A percentile compares a stretch with the other conserved stretches of the same genome.
These are phyloP conservation scores for Lasiosphaeria hispida DNA, from an alignment of 495 filamentous ascomycete genomes.

Conservation along the genomic window DNA sequence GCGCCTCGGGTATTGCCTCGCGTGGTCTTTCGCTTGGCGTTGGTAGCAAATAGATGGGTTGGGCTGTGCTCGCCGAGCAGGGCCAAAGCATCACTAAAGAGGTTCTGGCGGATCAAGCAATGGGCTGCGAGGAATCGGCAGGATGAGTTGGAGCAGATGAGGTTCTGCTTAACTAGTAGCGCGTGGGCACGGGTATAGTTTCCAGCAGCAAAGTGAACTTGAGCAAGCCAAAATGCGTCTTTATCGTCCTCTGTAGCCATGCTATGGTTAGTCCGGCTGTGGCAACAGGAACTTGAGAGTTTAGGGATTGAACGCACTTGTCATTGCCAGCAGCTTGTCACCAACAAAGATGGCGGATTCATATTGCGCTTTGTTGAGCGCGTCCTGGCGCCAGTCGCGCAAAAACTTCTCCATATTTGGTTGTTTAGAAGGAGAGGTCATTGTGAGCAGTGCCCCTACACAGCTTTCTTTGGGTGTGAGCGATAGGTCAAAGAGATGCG, in stretches of 20 bases:
- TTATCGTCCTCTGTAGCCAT: conserved; percentile 68
- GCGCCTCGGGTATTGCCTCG: conserved; percentile 44
- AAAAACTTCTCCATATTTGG: conserved; percentile 82
- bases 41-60: conserved; percentile 69
- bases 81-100: conserved; percentile 81
- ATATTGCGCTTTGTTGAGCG: conserved; percentile 88
- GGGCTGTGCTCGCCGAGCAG: conserved; percentile 93
- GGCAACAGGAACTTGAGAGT: background rate
- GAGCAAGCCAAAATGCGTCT: conserved; percentile 91
- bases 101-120: conserved; percentile 86
- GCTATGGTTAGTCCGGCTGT: conserved; percentile 20
- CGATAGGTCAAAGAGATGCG: too few species aligned
- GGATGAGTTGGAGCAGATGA: conserved; percentile 74
- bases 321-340: conserved; percentile 92
- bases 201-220: conserved; percentile 89
- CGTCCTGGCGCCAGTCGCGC: conserved; percentile 88
- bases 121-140: conserved; percentile 90
- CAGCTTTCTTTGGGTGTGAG: background rate
- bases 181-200: conserved; percentile 88
- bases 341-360: conserved; percentile 94
- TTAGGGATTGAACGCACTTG: conserved; percentile 55
- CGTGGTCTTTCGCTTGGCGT: conserved; percentile 51
- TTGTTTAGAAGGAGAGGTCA: conserved; percentile 21
- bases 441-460: conserved; percentile 1
- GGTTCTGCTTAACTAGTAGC: conserved; percentile 79